These are phyloP conservation scores for Dictyostelium citrinum DNA, from an alignment of 78 protist genomes.

Conservation along the genomic window DNA sequence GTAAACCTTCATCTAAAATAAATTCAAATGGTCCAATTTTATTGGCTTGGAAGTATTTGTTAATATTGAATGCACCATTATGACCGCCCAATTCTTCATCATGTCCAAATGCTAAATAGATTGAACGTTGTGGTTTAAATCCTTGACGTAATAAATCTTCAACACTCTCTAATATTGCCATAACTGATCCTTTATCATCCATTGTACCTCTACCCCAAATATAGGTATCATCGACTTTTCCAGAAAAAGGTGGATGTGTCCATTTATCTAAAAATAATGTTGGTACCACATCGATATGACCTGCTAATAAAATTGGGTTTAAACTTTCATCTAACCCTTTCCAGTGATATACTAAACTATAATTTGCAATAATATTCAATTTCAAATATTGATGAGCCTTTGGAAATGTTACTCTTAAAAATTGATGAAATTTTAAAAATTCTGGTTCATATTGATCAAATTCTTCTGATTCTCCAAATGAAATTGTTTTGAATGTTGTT, in stretches of 20 bases:
- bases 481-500: constrained; percentile 38
- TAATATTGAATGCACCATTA: constrained; percentile 24
- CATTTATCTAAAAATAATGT: constrained; percentile 15
- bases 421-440: constrained; percentile 19
- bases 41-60: background rate
- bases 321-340: constrained; percentile 19
- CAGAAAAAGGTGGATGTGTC: constrained; percentile 54
- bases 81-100: constrained; percentile 67
- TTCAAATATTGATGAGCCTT: constrained; percentile 2
- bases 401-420: constrained; percentile 42
- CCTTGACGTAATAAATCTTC: constrained; percentile 39
- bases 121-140: constrained; percentile 29
- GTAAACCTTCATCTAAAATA: constrained; percentile 63
- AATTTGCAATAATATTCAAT: background rate
- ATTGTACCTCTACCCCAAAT: constrained; percentile 68
- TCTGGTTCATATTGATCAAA: background rate
- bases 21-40: constrained; percentile 22
- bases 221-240: constrained; percentile 4
- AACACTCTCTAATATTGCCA: constrained; percentile 33
- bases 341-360: constrained; percentile 35
- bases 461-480: constrained; percentile 2
- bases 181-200: constrained; percentile 42
- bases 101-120: constrained; percentile 72
- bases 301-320: constrained; percentile 34
- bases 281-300: constrained; percentile 62